Base-by-base conservation (phyloP, 441 rosid genomes). In the Raphanus hybrid region DNA sequence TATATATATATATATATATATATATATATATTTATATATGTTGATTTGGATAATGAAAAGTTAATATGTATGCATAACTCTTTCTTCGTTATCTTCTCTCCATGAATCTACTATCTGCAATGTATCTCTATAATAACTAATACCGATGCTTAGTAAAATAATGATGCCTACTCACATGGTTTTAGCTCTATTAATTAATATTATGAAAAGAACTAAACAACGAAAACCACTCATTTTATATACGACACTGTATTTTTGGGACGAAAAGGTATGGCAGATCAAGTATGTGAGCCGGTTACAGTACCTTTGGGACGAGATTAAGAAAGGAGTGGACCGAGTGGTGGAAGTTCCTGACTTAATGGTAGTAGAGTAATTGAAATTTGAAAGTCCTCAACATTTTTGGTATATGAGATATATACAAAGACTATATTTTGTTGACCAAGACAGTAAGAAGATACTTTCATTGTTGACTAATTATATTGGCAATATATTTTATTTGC, bases 81-180 rank as follows among this genome's bases (percentile, higher is more conserved):
- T 45, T 45, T 45, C 15, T 11, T 45, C 6, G 6, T 45, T 45
- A 45, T 45, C 52, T 45, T 12, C 14, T 45, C 15, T 45, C 15
- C 52, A 45, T 43, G 50, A 3, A 43, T 43, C 50, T 43, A 43
- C 50, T 12, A 43, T 43, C 48, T 43, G 50, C 50, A 43, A 43
- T 43, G 14, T 10, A 10, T 10, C 14, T 43, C 50, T 43, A 43
- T 43, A 43, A 43, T 43, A 43, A 43, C 50, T 43, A 43, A 43
- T 10, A 10, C 5, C 6, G 50, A 43, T 43, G 14, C 50, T 43
- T 43, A 3, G 11, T 10, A 11, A 43, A 10, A 43, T 43, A 43
- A 43, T 10, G 14, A 11, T 43, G 59, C 8, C 18, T 55, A 18
- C 29, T 55, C 64, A 62, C 79, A 76, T 76, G 74, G 57, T 69